Conservation (phyloP, 1,284 basidiomycete genomes). For the Amylostereum areolatum region DNA sequence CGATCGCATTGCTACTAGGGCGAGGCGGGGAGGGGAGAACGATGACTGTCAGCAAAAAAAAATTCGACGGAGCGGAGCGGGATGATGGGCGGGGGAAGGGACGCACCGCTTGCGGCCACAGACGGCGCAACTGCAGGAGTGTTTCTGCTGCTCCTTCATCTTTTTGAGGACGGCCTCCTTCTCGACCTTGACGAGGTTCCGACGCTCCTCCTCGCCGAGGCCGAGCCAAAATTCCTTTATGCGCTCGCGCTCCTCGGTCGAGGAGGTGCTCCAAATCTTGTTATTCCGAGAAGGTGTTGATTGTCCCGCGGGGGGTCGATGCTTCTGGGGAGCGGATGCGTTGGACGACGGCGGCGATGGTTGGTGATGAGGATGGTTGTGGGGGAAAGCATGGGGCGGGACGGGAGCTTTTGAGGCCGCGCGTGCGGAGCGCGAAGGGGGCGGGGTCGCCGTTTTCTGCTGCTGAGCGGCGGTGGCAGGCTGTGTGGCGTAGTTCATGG, state of each 20-base stretch:
- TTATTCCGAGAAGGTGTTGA: conserved; percentile 29
- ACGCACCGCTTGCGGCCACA: conserved; percentile 93
- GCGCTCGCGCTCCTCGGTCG: conserved; percentile 88
- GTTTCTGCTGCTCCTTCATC: conserved; percentile 99
- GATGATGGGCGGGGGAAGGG: conserved; percentile 18
- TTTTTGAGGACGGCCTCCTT: conserved; percentile 95
- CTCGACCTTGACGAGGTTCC: conserved; percentile 91
- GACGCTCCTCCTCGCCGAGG: conserved; percentile 82
- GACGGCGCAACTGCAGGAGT: conserved; percentile 92
- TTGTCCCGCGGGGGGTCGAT: conserved; percentile 36
- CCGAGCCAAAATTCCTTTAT: conserved; percentile 98
- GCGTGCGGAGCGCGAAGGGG: conserved; percentile 35
- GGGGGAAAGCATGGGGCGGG: conserved; percentile 44
- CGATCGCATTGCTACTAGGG: conserved; percentile 79
- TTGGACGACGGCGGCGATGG: conserved; percentile 68
- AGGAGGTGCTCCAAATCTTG: conserved; percentile 88
- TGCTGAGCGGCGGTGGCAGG: conserved; percentile 17
- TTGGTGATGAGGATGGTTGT: conserved; percentile 53
- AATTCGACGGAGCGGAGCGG: conserved; percentile 16
- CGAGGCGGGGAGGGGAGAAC: not conserved
- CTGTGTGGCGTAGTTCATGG: conserved; percentile 50
- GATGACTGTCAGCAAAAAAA: conserved; percentile 14
- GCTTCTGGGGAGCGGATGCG: conserved; percentile 44
- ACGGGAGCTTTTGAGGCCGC: conserved; percentile 68
- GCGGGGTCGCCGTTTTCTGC: conserved; percentile 16